Evolutionary conservation across 331 rosid genomes (phyloP).

Genomic region (Quercus lobata): DNA sequence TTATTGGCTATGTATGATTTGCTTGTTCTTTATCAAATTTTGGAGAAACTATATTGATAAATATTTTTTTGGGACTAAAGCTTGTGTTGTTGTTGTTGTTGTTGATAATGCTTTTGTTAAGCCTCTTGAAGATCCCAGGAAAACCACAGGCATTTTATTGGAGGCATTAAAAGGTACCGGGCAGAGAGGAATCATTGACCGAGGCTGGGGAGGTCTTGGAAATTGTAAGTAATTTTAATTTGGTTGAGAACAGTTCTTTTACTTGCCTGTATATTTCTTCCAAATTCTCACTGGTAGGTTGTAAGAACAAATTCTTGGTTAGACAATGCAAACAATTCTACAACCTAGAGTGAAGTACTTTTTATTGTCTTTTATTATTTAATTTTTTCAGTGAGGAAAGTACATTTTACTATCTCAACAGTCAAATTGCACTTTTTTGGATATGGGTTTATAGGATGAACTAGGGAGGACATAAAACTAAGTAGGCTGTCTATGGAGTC

Average conservation of each 20-base stretch:
- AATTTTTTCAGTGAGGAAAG: not conserved
- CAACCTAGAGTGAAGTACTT: not conserved
- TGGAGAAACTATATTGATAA: not conserved
- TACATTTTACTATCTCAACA: not conserved
- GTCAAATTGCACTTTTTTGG: not conserved
- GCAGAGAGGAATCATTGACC: conserved; percentile 86
- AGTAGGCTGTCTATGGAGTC: not conserved
- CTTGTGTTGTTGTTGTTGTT: not conserved
- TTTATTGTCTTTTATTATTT: not conserved
- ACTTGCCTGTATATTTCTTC: not conserved
- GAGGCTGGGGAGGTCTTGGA: conserved; percentile 96
- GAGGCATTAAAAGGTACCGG: conserved; percentile 76
- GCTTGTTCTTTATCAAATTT: not conserved
- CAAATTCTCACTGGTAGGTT: not conserved
- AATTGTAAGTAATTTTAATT: conserved; percentile 48
- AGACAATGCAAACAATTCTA: not conserved
- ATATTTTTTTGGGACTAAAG: not conserved
- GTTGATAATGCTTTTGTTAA: conserved; percentile 25
- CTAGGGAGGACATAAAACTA: not conserved
- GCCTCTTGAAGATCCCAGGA: conserved; percentile 88
- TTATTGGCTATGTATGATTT: not conserved
- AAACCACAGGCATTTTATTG: conserved; percentile 65
- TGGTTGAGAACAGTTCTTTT: not conserved
- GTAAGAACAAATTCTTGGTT: not conserved
- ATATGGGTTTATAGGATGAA: not conserved